Evolutionary conservation across 352 stramenopile species (phyloP), one percentile per base, ranked within the genome.

Genomic region (Achlya hypogyna): DNA sequence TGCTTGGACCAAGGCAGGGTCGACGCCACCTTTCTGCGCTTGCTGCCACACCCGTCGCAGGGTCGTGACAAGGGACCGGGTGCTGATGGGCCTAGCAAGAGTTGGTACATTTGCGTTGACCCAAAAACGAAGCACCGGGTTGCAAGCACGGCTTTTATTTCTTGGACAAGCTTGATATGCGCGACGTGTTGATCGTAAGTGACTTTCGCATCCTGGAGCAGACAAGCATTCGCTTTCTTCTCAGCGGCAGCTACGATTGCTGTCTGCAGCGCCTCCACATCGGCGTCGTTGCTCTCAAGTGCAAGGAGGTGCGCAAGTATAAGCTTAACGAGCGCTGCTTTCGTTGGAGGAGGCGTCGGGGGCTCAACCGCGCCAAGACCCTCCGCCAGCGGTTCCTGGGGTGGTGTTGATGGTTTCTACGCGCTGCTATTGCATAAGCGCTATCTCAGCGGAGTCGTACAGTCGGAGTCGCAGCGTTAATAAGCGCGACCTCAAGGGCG

Each of bases 261-360:
- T 8, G 84, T 91, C 63, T 91, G 88, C 9, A 93, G 72, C 10
- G 83, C 77, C 54, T 93, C 84, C 4, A 81, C 81, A 52, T 93
- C 82, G 1, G 76, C 87, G 2, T 45, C 32, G 51, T 67, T 49
- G 42, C 60, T 67, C 5, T 67, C 60, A 18, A 67, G 51, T 31
- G 29, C 32, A 12, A 28, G 22, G 9, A 67, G 34, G 14, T 28
- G 38, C 14, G 20, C 34, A 54, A 53, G 35, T 10, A 67, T 16
- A 14, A 25, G 9, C 60, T 67, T 67, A 8, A 67, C 60, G n/a
- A 34, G 31, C 18, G 22, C 9, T 16, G 35, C 60, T 29, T 67
- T 67, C 22, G 31, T 35, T 5, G 22, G 22, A 16, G 51, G 16
- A 25, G 51, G 18, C 16, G 54, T 10, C 4, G 18, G 16, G 6